Percentiles rank a stretch among this genome's conserved stretches.
These are phyloP conservation scores for Alisma plantagoaquatica DNA, from an alignment of 106 monocot genomes.

Conservation along the genomic window DNA sequence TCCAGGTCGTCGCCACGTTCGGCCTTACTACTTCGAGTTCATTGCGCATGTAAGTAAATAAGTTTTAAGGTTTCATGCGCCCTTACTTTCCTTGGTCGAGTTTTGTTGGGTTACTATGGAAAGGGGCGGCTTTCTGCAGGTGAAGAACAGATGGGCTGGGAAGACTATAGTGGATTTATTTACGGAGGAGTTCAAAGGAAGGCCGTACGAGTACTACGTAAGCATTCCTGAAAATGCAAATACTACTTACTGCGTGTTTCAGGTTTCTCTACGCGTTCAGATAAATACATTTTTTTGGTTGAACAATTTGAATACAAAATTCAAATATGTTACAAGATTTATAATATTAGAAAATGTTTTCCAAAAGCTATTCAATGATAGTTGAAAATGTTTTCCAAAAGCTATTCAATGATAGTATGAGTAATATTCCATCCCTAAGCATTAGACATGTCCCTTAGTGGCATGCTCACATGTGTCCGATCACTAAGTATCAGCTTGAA, in stretches of 20 bases:
- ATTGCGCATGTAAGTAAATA: conserved; percentile 66
- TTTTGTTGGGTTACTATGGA: neutral
- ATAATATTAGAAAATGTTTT: too few relatives aligned
- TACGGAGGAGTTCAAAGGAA: conserved; percentile 84
- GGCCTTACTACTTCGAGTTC: conserved; percentile 98
- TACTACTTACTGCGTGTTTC: too few relatives aligned
- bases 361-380: too few relatives aligned
- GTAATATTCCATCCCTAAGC: too few relatives aligned
- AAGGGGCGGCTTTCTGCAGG: conserved; percentile 24
- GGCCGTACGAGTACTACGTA: conserved; percentile 83
- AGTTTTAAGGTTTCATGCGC: neutral
- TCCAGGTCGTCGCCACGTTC: conserved; percentile 76
- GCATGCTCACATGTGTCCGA: too few relatives aligned
- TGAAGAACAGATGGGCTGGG: conserved; percentile 88
- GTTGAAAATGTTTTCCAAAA: too few relatives aligned
- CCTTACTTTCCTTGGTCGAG: neutral
- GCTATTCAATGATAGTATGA: too few relatives aligned
- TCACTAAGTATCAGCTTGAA: too few relatives aligned
- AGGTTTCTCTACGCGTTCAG: neutral
- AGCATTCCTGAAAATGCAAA: neutral
- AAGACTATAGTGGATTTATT: conserved; percentile 93
- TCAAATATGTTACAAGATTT: too few relatives aligned
- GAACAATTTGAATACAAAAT: too few relatives aligned
- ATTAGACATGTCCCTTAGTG: too few relatives aligned
- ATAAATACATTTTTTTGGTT: too few relatives aligned